Conservation (phyloP, 202 grass and related monocot species). For the Thinopyrum obtusiflorum region DNA sequence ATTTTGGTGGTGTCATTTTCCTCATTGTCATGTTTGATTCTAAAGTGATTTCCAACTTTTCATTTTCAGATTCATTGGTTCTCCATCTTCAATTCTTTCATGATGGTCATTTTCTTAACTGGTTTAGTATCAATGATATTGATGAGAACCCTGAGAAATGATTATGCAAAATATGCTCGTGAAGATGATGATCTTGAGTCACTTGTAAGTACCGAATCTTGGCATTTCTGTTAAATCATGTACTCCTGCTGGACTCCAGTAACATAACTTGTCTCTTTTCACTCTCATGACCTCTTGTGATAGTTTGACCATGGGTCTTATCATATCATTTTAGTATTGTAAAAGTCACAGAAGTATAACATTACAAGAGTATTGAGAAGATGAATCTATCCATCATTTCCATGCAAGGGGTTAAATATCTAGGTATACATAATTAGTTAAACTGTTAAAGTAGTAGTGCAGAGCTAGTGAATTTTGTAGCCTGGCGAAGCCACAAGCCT, state of each 20-base stretch:
- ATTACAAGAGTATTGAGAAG: neutral
- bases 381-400: neutral
- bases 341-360: neutral
- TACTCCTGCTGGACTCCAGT: neutral
- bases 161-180: slow-evolving; percentile 98
- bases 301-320: neutral
- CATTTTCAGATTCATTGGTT: slow-evolving; percentile 95
- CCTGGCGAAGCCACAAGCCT: neutral
- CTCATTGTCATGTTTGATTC: neutral
- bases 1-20: slow-evolving; percentile 8
- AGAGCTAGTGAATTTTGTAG: neutral
- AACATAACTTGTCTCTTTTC: neutral
- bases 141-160: slow-evolving; percentile 98
- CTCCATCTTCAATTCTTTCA: slow-evolving; percentile 99
- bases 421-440: neutral
- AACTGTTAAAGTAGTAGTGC: neutral
- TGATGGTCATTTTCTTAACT: slow-evolving; percentile 99
- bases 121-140: slow-evolving; percentile 98
- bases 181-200: slow-evolving; percentile 95
- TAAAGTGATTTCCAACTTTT: slow-evolving; percentile 15
- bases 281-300: neutral
- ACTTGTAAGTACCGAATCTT: slow-evolving; percentile 53
- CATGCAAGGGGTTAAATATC: slow-evolving; percentile 2
- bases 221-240: neutral
- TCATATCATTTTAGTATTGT: neutral